These are phyloP conservation scores for Fusarium bactridioides DNA, from an alignment of 2,329 filamentous ascomycete genomes.

Conservation along the genomic window DNA sequence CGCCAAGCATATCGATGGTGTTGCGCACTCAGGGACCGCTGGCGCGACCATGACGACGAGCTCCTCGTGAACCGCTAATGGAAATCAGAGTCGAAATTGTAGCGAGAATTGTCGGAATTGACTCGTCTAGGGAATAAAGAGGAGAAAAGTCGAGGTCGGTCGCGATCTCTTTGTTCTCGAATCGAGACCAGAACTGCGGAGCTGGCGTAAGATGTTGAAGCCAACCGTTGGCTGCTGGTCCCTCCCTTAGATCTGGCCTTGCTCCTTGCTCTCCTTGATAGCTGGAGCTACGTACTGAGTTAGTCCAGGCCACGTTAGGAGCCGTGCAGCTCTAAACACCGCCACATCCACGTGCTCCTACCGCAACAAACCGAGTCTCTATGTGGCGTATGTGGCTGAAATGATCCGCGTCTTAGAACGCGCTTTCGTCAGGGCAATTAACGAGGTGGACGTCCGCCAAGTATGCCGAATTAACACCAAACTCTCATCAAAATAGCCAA, in stretches of 20 bases:
- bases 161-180: conserved; percentile 16
- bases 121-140: neutral
- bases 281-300: conserved; percentile 34
- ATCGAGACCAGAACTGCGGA: conserved; percentile 24
- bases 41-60: conserved; percentile 71
- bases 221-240: conserved; percentile 35
- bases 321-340: conserved; percentile 33
- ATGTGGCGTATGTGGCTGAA: conserved; percentile 39
- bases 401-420: conserved; percentile 38
- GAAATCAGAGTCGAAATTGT: neutral
- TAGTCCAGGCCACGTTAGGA: conserved; percentile 27
- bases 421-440: conserved; percentile 30
- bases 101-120: neutral
- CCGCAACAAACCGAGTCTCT: neutral
- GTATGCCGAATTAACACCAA: conserved; percentile 22
- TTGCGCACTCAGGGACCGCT: conserved; percentile 74
- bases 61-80: conserved; percentile 21
- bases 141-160: neutral
- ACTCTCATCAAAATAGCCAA: conserved; percentile 6
- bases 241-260: conserved; percentile 44
- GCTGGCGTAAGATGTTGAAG: conserved; percentile 31
- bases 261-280: conserved; percentile 37
- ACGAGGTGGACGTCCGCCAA: conserved; percentile 27
- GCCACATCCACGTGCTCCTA: conserved; percentile 40
- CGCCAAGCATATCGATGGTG: conserved; percentile 3